Evolutionary conservation across 345 rosid genomes (phyloP), one percentile per base, ranked within the genome.

Genomic region (Citrus reticulata): DNA sequence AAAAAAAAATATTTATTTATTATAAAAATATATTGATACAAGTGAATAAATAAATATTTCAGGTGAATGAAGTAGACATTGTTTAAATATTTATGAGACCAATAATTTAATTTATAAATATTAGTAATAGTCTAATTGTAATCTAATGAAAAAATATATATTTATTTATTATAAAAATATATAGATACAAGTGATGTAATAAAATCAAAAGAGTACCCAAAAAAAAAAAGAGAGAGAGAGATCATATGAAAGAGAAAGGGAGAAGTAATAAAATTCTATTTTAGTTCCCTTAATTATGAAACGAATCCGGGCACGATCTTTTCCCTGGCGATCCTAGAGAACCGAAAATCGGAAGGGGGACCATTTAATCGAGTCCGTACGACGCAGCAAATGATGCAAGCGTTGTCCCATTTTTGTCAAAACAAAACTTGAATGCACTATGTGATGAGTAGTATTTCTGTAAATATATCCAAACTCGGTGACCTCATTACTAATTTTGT

Each of bases 401-500:
- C 8, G 29, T 1, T 3, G 19, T 54, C 63, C 49, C 20, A 49
- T 6, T 10, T 73, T 46, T 32, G 76, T 82, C 69, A 69, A 74
- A 70, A 9, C 39, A 13, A 11, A 13, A 46, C 51, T 11, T 3
- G 37, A 13, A 46, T 6, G 8, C 14, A 32, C 46, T 19, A 58
- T 24, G 29, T 1, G 17, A 46, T 46, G 17, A 46, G 51, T 46
- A 81, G 68, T 59, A 77, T 76, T 71, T 66, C 80, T 4, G 77
- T 65, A 81, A 72, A 57, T 65, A 65, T 4, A 6, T 32, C 39
- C 37, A 78, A 11, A 73, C 49, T 16, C 11, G 39, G 32, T 82
- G 77, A 46, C 77, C 70, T 82, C 78, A 66, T 32, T 55, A 55
- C 65, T 60, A 81, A 75, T 75, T 65, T 78, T 75, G 79, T 57